Evolutionary conservation across 495 filamentous ascomycete genomes (phyloP).

Genomic region (Aspergillus carlsbadensis): DNA sequence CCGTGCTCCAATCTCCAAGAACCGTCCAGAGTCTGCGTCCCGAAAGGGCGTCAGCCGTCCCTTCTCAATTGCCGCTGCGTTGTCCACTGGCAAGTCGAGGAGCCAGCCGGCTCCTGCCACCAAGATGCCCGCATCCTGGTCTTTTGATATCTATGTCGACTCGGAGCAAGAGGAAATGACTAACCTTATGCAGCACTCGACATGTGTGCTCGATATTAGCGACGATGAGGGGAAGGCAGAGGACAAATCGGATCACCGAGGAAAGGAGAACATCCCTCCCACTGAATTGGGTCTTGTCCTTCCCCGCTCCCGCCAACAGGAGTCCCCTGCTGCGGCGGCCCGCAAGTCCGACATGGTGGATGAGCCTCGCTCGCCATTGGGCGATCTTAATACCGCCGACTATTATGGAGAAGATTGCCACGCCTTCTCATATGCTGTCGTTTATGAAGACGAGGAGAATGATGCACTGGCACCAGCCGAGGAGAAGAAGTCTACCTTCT

Average conservation of each 20-base stretch:
- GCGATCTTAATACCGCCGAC: slow-evolving; percentile 67
- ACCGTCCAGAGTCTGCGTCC: slow-evolving; percentile 54
- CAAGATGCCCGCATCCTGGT: slow-evolving; percentile 67
- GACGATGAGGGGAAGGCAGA: slow-evolving; percentile 49
- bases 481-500: slow-evolving; percentile 23
- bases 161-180: slow-evolving; percentile 82
- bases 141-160: slow-evolving; percentile 95
- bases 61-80: slow-evolving; percentile 78
- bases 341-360: slow-evolving; percentile 41
- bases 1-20: slow-evolving; percentile 38
- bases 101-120: slow-evolving; percentile 32
- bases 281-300: slow-evolving; percentile 35
- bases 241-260: slow-evolving; percentile 51
- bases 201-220: slow-evolving; percentile 79
- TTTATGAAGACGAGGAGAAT: slow-evolving; percentile 56
- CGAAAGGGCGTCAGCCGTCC: slow-evolving; percentile 46
- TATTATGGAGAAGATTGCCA: slow-evolving; percentile 71
- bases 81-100: slow-evolving; percentile 46
- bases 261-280: slow-evolving; percentile 88
- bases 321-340: slow-evolving; percentile 30
- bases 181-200: slow-evolving; percentile 88
- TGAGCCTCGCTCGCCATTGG: slow-evolving; percentile 64
- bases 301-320: slow-evolving; percentile 24
- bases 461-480: slow-evolving; percentile 9
- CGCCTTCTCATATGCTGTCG: slow-evolving; percentile 55